Percentiles rank a stretch among this genome's conserved stretches.
These are phyloP conservation scores for Cadophora malorum DNA, from an alignment of 2,329 filamentous ascomycete species.

Conservation along the genomic window DNA sequence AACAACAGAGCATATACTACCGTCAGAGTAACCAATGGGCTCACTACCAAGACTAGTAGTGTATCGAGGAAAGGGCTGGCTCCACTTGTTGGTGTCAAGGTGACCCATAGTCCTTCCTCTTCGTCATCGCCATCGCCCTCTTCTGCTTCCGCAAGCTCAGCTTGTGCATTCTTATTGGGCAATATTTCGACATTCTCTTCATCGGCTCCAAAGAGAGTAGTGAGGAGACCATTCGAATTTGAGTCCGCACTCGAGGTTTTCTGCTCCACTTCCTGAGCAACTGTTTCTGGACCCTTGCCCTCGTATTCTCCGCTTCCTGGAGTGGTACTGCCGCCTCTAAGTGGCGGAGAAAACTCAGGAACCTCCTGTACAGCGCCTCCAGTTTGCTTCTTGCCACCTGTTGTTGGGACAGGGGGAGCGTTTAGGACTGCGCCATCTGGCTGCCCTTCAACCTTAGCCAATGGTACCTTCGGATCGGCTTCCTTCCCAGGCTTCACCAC, in stretches of 20 bases:
- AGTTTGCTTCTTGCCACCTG: slow-evolving; percentile 38
- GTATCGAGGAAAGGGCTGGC: slow-evolving; percentile 96
- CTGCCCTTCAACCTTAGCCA: slow-evolving; percentile 40
- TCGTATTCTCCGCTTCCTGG: slow-evolving; percentile 76
- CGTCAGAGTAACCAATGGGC: slow-evolving; percentile 88
- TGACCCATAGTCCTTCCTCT: slow-evolving; percentile 92
- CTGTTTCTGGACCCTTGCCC: slow-evolving; percentile 36
- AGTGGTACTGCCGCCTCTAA: slow-evolving; percentile 71
- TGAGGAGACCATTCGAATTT: slow-evolving; percentile 51
- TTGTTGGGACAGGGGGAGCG: slow-evolving; percentile 29
- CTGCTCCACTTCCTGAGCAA: slow-evolving; percentile 40
- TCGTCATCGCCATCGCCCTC: slow-evolving; percentile 51
- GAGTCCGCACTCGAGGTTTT: slow-evolving; percentile 29
- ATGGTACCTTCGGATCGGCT: slow-evolving; percentile 41
- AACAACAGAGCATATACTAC: slow-evolving; percentile 91
- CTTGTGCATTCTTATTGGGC: slow-evolving; percentile 20
- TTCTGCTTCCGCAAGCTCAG: slow-evolving; percentile 36
- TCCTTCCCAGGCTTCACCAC: slow-evolving; percentile 50
- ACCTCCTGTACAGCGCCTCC: slow-evolving; percentile 42
- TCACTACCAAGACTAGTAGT: slow-evolving; percentile 93
- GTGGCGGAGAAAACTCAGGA: slow-evolving; percentile 44
- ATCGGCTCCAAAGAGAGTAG: slow-evolving; percentile 58
- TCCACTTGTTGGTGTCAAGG: slow-evolving; percentile 87
- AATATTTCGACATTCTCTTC: slow-evolving; percentile 47
- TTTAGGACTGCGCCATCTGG: slow-evolving; percentile 39